Conservation (phyloP, 192 early-diverging fungal genomes). For the Gamsiella multidivaricata region DNA sequence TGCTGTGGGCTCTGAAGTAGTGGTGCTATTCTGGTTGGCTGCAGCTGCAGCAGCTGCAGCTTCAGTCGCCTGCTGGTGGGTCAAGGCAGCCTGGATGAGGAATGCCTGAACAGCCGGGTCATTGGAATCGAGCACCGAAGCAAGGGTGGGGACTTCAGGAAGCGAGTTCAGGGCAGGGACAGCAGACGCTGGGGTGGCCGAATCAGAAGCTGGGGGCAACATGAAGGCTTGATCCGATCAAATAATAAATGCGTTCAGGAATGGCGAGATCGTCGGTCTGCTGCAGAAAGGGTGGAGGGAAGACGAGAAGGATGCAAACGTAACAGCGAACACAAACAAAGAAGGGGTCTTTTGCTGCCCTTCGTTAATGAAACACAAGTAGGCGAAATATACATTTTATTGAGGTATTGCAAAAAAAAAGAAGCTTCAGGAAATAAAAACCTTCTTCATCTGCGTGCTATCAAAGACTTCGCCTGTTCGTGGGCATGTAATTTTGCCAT, state of each 20-base stretch:
- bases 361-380: background rate
- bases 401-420: background rate
- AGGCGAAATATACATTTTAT: background rate
- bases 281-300: background rate
- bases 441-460: conserved; percentile 75
- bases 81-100: conserved; percentile 30
- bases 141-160: conserved; percentile 4
- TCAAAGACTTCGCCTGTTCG: conserved; percentile 68
- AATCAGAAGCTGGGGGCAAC: conserved; percentile 19
- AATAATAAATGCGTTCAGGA: conserved; percentile 43
- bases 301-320: conserved; percentile 14
- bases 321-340: conserved; percentile 4
- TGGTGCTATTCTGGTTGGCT: no score
- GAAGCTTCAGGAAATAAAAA: conserved; percentile 69
- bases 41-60: conserved; percentile 19
- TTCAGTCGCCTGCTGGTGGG: conserved; percentile 19
- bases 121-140: conserved; percentile 19
- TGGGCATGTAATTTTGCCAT: conserved; percentile 79
- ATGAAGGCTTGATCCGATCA: conserved; percentile 23
- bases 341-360: conserved; percentile 3
- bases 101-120: conserved; percentile 24
- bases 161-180: conserved; percentile 1
- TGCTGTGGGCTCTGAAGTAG: background rate
- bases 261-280: conserved; percentile 3
- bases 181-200: background rate